A percentile compares a stretch with the other conserved stretches of the same genome.
Evolutionary conservation across 1,284 basidiomycete genomes (phyloP).

Genomic region (Fomes fomentarius): DNA sequence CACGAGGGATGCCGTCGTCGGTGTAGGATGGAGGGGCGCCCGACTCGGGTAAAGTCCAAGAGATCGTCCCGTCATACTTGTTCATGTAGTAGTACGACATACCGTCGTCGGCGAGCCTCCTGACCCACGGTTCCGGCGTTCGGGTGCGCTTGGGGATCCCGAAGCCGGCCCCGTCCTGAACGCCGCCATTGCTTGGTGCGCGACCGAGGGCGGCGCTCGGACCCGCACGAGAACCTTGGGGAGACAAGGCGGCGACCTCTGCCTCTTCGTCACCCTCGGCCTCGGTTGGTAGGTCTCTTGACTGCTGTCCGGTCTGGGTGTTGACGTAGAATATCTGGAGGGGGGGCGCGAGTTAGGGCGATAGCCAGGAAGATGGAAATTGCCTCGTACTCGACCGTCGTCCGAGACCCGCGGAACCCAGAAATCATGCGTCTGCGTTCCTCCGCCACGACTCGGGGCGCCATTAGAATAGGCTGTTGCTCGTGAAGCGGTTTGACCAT

Average conservation of each 20-base stretch:
- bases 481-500: slow-evolving; percentile 11
- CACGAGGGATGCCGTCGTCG: slow-evolving; percentile 15
- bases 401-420: slow-evolving; percentile 17
- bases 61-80: slow-evolving; percentile 66
- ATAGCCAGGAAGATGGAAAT: not conserved
- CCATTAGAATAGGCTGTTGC: slow-evolving; percentile 15
- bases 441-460: slow-evolving; percentile 10
- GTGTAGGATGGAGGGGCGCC: slow-evolving; percentile 17
- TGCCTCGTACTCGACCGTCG: slow-evolving; percentile 67
- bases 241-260: slow-evolving; percentile 61
- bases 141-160: slow-evolving; percentile 59
- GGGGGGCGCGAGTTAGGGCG: slow-evolving; percentile 5
- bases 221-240: slow-evolving; percentile 57
- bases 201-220: slow-evolving; percentile 55
- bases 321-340: slow-evolving; percentile 97
- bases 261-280: slow-evolving; percentile 62
- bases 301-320: slow-evolving; percentile 85
- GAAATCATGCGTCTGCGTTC: slow-evolving; percentile 39
- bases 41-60: slow-evolving; percentile 63
- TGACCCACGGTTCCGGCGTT: slow-evolving; percentile 80
- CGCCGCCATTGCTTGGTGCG: slow-evolving; percentile 23
- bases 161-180: slow-evolving; percentile 51
- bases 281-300: slow-evolving; percentile 83
- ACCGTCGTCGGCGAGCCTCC: slow-evolving; percentile 84
- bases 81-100: slow-evolving; percentile 82